A percentile compares a stretch with the other conserved stretches of the same genome.
Conservation (phyloP, 2,329 filamentous ascomycete genomes). For the Ambrosiella xylebori region DNA sequence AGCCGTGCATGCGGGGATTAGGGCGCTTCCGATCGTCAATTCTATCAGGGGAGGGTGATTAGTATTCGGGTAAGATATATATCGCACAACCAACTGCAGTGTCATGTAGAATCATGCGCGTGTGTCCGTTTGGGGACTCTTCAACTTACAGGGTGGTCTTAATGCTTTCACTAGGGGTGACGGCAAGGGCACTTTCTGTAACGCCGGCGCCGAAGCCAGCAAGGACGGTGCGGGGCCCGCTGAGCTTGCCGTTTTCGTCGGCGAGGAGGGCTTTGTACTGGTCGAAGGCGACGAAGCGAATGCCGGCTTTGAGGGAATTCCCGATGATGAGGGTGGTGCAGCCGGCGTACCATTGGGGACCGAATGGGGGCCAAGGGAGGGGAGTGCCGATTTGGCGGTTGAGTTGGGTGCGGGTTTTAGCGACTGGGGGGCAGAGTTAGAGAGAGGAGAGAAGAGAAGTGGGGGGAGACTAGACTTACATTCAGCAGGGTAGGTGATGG, state of each 20-base stretch:
- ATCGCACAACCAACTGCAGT: too few species aligned
- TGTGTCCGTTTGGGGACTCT: background rate
- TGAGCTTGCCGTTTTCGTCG: conserved; percentile 74
- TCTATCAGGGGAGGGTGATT: conserved; percentile 24
- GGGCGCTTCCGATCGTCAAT: conserved; percentile 86
- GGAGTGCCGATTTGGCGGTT: conserved; percentile 77
- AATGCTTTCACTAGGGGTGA: conserved; percentile 94
- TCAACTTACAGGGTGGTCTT: conserved; percentile 69
- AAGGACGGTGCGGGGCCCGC: conserved; percentile 76
- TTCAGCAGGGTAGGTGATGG: conserved; percentile 88
- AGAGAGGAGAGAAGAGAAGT: conserved; percentile 3
- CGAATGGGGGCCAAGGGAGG: conserved; percentile 88
- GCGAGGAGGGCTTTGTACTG: conserved; percentile 72
- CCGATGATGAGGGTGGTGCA: conserved; percentile 95
- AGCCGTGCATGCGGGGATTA: conserved; percentile 76
- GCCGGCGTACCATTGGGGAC: conserved; percentile 88
- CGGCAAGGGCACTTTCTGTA: conserved; percentile 81
- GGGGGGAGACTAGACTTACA: conserved; percentile 35
- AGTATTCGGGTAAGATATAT: background rate
- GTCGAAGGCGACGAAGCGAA: conserved; percentile 92
- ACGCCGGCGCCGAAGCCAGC: conserved; percentile 90
- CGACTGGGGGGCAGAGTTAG: conserved; percentile 36
- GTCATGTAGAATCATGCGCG: background rate
- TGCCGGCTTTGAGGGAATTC: conserved; percentile 90
- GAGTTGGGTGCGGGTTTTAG: conserved; percentile 86